These are phyloP conservation scores for Mortierella sp. DNA, from an alignment of 371 early-diverging fungal species.

Conservation along the genomic window DNA sequence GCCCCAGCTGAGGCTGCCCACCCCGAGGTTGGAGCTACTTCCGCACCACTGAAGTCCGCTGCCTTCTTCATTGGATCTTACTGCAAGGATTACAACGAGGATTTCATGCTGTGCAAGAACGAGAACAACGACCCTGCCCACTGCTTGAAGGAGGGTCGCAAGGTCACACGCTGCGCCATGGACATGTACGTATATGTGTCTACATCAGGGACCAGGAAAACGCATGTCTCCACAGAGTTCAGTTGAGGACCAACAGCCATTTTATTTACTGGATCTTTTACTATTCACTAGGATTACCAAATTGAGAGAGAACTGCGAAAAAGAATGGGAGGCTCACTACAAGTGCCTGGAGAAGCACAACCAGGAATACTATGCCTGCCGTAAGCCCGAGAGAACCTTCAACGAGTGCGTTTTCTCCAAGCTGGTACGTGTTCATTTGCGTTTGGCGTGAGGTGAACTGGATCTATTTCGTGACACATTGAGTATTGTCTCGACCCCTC, in stretches of 20 bases:
- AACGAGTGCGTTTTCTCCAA: conserved; percentile 94
- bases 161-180: conserved; percentile 95
- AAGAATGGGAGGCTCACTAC: conserved; percentile 93
- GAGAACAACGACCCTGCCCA: conserved; percentile 92
- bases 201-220: neutral
- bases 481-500: too few relatives aligned
- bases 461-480: neutral
- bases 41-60: conserved; percentile 95
- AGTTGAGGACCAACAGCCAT: neutral
- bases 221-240: neutral
- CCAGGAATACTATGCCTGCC: conserved; percentile 88
- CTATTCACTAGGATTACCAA: conserved; percentile 77
- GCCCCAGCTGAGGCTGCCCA: conserved; percentile 76
- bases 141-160: conserved; percentile 94
- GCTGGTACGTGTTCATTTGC: conserved; percentile 74
- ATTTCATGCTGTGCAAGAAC: conserved; percentile 97
- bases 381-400: conserved; percentile 84
- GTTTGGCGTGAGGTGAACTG: neutral
- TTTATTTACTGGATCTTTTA: neutral
- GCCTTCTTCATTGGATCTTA: conserved; percentile 90
- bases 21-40: conserved; percentile 93
- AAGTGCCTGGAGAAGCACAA: conserved; percentile 94
- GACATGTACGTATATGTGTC: conserved; percentile 78
- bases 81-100: conserved; percentile 95
- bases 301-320: conserved; percentile 91